Conservation (phyloP, 2,329 filamentous ascomycete genomes). For the Teratosphaeria zuluensis region DNA sequence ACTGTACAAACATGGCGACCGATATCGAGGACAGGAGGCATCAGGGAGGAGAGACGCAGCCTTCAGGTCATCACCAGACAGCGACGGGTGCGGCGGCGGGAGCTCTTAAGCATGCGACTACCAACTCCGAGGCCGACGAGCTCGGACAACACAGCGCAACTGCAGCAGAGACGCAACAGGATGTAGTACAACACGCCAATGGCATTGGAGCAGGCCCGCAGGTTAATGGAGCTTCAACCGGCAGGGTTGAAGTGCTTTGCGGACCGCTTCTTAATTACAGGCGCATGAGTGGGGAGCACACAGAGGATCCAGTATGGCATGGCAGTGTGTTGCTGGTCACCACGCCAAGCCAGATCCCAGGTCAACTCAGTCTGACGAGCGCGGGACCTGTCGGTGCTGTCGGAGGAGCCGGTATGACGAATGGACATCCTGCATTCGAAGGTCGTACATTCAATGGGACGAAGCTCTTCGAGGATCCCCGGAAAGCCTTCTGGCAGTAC, state of each 20-base stretch:
- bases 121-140: background rate
- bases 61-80: background rate
- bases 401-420: conserved; percentile 21
- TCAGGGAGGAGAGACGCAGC: background rate
- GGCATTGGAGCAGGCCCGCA: conserved; percentile 36
- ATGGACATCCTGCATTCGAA: conserved; percentile 17
- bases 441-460: conserved; percentile 35
- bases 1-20: background rate
- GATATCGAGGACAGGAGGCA: background rate
- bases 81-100: conserved; percentile 1
- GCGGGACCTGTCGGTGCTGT: conserved; percentile 33
- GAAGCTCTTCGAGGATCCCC: conserved; percentile 51
- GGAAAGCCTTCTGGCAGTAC: conserved; percentile 52
- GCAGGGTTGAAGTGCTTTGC: conserved; percentile 49
- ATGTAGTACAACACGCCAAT: conserved; percentile 6
- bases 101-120: background rate
- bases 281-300: conserved; percentile 51
- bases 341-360: conserved; percentile 56
- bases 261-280: conserved; percentile 72
- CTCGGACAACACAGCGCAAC: background rate
- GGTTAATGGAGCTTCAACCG: conserved; percentile 29
- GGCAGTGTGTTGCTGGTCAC: conserved; percentile 81
- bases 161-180: background rate
- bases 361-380: conserved; percentile 49
- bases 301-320: conserved; percentile 52